Base-by-base conservation (phyloP, 768 basidiomycete species). In the Suillus discolor region DNA sequence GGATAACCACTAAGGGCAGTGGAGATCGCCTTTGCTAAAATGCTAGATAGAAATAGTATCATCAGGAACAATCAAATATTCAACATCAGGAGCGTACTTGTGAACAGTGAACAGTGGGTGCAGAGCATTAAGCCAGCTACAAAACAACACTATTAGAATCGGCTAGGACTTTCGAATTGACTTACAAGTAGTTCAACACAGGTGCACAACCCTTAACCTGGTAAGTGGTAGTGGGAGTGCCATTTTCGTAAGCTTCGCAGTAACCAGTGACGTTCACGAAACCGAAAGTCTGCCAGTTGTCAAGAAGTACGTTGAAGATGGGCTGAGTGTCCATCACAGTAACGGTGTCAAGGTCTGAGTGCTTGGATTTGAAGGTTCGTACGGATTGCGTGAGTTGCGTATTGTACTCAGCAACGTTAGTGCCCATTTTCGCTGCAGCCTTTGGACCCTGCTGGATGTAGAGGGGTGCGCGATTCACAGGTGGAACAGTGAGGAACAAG, bases 21-120 rank as follows among this genome's bases (percentile, higher is more conserved):
- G 15, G 83, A 78, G 62, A 87, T 81, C 20, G 81, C 81, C 68
- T 84, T 82, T n/a, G 85, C 84, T 45, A 86, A 78, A 44, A 81
- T 74, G 66, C 86, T 87, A 66, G n/a, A 47, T 39, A 28, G 28
- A 61, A 59, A 57, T 13, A 18, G 12, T 7, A 11, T 72, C 16
- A 65, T 61, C 15, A 60, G 51, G 34, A 53, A 11, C 34, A 20
- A 20, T 8, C 12, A 23, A 2, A 4, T 28, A n/a, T 55, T 51
- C 12, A 42, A 28, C 15, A 15, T 44, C 47, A 67, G 34, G 20
- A 41, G 75, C 84, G 69, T 69, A 88, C 88, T 85, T 79, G 69
- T 89, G 88, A 64, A 89, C 81, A 28, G 86, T 86, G 69, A 87
- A 89, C 23, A 89, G 69, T 34, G 87, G 88, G 71, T 89, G 87